Percentiles rank a stretch among this genome's conserved stretches.
Conservation (phyloP, 306 rosid species). For the Crataegus laevigata region DNA sequence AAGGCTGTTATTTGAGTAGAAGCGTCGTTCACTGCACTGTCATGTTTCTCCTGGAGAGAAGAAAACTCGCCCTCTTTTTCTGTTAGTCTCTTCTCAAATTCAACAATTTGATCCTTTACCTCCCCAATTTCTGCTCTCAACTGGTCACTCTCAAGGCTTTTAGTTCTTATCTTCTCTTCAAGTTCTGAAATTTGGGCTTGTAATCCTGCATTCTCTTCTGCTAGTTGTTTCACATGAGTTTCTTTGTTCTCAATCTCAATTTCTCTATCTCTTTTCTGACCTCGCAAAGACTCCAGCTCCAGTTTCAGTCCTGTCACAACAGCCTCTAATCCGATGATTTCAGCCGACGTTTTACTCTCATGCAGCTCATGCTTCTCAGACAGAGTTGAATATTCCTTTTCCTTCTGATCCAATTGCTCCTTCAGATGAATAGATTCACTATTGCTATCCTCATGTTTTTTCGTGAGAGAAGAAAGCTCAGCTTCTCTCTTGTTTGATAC, state of each 20-base stretch:
- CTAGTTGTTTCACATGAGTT: constrained; percentile 39
- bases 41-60: constrained; percentile 38
- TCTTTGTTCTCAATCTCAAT: constrained; percentile 35
- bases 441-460: constrained; percentile 29
- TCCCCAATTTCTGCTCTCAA: constrained; percentile 37
- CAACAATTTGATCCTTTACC: constrained; percentile 30
- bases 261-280: constrained; percentile 39
- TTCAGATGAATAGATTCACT: constrained; percentile 29
- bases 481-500: constrained; percentile 43
- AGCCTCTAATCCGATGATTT: constrained; percentile 36
- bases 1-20: constrained; percentile 40
- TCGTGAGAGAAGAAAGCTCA: constrained; percentile 35
- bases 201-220: constrained; percentile 38
- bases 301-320: constrained; percentile 30
- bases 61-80: constrained; percentile 46
- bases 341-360: constrained; percentile 36
- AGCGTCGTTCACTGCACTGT: constrained; percentile 41
- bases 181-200: constrained; percentile 44
- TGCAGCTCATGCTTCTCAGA: constrained; percentile 43
- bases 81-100: constrained; percentile 38
- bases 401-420: constrained; percentile 46
- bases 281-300: constrained; percentile 38
- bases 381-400: constrained; percentile 42
- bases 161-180: constrained; percentile 38
- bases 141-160: constrained; percentile 27